Evolutionary conservation across 768 basidiomycete species (phyloP).

Genomic region (Boletus patriciae): DNA sequence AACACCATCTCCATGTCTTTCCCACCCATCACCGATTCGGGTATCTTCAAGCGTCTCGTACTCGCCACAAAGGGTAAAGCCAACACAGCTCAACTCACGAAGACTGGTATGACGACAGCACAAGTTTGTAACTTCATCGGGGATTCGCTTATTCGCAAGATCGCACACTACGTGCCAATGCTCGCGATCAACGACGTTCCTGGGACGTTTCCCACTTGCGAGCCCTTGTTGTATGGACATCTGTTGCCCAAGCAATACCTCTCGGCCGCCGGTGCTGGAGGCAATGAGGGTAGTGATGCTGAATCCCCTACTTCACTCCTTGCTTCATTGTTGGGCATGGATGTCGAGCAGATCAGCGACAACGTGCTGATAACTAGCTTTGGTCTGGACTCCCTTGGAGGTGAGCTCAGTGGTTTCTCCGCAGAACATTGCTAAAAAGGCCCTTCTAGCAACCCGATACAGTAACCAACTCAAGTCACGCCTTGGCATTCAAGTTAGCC

Average conservation of each 20-base stretch:
- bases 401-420: constrained; percentile 7
- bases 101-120: constrained; percentile 34
- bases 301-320: constrained; percentile 30
- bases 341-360: constrained; percentile 29
- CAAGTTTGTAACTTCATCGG: constrained; percentile 36
- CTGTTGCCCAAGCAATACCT: constrained; percentile 24
- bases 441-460: constrained; percentile 27
- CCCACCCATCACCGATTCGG: constrained; percentile 36
- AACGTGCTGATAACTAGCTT: constrained; percentile 33
- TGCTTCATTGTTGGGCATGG: constrained; percentile 25
- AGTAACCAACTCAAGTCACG: constrained; percentile 30
- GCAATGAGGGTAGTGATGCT: constrained; percentile 8
- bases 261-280: constrained; percentile 10
- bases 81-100: constrained; percentile 30
- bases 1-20: constrained; percentile 36
- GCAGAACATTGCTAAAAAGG: not conserved
- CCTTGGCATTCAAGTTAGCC: constrained; percentile 28
- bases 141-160: constrained; percentile 30
- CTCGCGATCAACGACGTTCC: constrained; percentile 27
- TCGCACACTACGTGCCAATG: constrained; percentile 34
- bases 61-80: constrained; percentile 27
- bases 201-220: constrained; percentile 26
- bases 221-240: constrained; percentile 30
- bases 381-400: constrained; percentile 26
- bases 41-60: constrained; percentile 36